Conservation (phyloP, 176 grass and related monocot genomes). For the Cenchrus purpureus region DNA sequence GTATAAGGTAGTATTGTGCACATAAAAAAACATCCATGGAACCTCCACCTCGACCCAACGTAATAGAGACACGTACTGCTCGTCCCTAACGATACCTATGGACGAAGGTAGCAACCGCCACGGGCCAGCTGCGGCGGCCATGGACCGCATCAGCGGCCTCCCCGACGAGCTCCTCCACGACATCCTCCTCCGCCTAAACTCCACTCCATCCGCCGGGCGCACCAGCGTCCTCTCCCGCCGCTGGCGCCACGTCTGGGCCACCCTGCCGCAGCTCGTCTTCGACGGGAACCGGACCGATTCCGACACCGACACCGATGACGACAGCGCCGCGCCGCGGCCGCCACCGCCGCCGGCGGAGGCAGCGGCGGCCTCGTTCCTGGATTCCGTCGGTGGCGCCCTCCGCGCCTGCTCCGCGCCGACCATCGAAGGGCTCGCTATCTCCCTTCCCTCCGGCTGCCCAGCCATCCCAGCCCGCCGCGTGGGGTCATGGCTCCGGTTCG, state of each 20-base stretch:
- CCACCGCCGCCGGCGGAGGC: too few relatives aligned
- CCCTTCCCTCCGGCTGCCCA: too few relatives aligned
- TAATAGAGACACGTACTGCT: too few relatives aligned
- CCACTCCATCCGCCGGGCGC: neutral
- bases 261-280: neutral
- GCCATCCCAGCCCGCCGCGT: too few relatives aligned
- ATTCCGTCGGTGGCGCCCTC: neutral
- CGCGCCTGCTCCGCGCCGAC: neutral
- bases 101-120: neutral
- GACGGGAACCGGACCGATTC: neutral
- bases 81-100: too few relatives aligned
- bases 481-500: neutral
- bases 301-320: neutral
- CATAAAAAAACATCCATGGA: too few relatives aligned
- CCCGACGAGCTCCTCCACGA: neutral
- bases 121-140: neutral
- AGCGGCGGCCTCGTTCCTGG: neutral
- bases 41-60: too few relatives aligned
- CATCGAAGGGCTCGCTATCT: neutral
- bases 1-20: too few relatives aligned
- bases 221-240: neutral
- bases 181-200: neutral
- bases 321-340: neutral
- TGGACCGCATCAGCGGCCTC: neutral
- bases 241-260: neutral